Percentiles rank a stretch among this genome's conserved stretches.
phyloP scores from a whole-genome alignment of 2,329 filamentous ascomycete species.

The Aspergillus novoparasiticus region DNA sequence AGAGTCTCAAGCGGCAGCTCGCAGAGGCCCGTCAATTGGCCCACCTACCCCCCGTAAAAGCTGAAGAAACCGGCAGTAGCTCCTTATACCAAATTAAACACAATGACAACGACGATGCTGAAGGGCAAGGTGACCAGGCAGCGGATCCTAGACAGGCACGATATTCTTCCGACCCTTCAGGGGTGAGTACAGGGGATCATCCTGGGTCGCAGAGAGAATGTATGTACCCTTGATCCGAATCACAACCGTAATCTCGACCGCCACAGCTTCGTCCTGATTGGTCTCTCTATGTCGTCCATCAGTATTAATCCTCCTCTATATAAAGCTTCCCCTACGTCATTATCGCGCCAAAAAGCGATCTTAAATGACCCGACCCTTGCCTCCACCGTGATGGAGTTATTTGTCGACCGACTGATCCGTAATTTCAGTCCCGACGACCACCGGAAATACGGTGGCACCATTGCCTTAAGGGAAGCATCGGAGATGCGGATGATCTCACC shows the following conservation, averaged over 20 bases:
- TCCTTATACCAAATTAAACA: not conserved
- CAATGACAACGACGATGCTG: constrained; percentile 7
- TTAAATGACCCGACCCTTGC: constrained; percentile 21
- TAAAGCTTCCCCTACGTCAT: constrained; percentile 6
- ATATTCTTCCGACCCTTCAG: not conserved
- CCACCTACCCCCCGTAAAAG: constrained; percentile 20
- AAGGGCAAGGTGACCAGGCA: not conserved
- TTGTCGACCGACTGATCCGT: constrained; percentile 27
- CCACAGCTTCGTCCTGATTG: not conserved
- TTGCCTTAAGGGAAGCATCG: constrained; percentile 27
- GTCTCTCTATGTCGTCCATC: not conserved
- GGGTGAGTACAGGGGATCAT: not conserved
- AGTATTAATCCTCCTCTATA: constrained; percentile 6
- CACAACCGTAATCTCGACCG: not conserved
- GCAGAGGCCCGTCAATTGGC: constrained; percentile 20
- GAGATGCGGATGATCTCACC: constrained; percentile 29
- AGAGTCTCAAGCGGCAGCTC: constrained; percentile 24
- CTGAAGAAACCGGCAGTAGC: constrained; percentile 12
- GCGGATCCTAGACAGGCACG: not conserved
- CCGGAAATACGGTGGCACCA: constrained; percentile 20
- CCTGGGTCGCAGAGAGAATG: not conserved
- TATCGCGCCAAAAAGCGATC: constrained; percentile 13
- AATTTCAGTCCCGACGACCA: constrained; percentile 25
- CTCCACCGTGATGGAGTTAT: constrained; percentile 25
- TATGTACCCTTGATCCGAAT: not conserved